Percentiles rank a stretch among this genome's conserved stretches.
These are phyloP conservation scores for Xylaria digitata DNA, from an alignment of 2,329 filamentous ascomycete genomes.

Conservation along the genomic window DNA sequence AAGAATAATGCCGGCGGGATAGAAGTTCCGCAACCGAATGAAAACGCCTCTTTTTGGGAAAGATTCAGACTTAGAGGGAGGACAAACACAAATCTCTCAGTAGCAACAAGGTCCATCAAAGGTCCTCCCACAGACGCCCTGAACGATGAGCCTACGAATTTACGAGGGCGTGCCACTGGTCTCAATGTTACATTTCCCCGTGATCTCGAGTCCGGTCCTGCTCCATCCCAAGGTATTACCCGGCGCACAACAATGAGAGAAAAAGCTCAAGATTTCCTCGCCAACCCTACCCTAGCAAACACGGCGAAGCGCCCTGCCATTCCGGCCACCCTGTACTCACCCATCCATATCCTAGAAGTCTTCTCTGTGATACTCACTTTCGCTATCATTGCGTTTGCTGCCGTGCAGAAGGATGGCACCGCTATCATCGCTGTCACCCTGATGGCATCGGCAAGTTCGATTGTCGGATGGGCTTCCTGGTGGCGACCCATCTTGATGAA, in stretches of 20 bases:
- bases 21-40: slow-evolving; percentile 36
- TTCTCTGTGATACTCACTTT: slow-evolving; percentile 63
- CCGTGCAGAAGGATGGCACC: slow-evolving; percentile 60
- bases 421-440: slow-evolving; percentile 63
- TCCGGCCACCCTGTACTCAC: slow-evolving; percentile 61
- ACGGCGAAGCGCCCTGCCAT: slow-evolving; percentile 57
- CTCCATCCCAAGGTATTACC: slow-evolving; percentile 42
- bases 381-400: slow-evolving; percentile 59
- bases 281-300: slow-evolving; percentile 56
- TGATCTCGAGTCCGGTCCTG: slow-evolving; percentile 44
- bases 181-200: slow-evolving; percentile 34
- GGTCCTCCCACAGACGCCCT: slow-evolving; percentile 35
- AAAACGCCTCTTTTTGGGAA: slow-evolving; percentile 28
- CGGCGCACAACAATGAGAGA: slow-evolving; percentile 54
- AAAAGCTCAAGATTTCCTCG: slow-evolving; percentile 57
- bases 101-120: slow-evolving; percentile 29
- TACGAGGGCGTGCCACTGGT: slow-evolving; percentile 31
- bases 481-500: slow-evolving; percentile 68
- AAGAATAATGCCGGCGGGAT: slow-evolving; percentile 43
- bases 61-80: slow-evolving; percentile 30
- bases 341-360: slow-evolving; percentile 64
- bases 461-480: slow-evolving; percentile 67
- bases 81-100: slow-evolving; percentile 32
- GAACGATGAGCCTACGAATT: slow-evolving; percentile 27
- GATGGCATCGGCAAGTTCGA: slow-evolving; percentile 63